Base-by-base conservation (phyloP, 2,329 filamentous ascomycete species). In the Paecilomyces sp. region DNA sequence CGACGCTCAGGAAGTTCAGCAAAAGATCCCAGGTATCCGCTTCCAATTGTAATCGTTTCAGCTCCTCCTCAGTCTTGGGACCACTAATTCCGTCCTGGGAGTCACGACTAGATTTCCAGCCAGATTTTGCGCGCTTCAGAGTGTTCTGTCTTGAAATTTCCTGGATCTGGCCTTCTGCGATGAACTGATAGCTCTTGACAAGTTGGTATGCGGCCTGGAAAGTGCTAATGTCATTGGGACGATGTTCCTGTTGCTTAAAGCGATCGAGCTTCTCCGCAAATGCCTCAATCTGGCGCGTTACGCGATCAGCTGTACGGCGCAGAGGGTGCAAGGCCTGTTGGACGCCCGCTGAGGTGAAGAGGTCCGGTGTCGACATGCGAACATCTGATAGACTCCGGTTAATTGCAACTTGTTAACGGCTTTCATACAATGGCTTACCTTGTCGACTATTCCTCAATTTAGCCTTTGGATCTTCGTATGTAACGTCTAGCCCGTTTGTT, bases 1-100 rank as follows among this genome's bases (percentile, higher is more conserved):
- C 84, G 63, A 91, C 74, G 11, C 88, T 86, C 57, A 96, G 82
- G 62, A 96, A 80, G 47, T 90, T 84, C 55, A 86, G 83, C 60
- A 97, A 78, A 30, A 97, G 80, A 69, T 95, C 88, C 94, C 94
- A 99, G 0, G 92, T 94, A 67, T 95, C 91, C 50, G 87, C 85
- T 75, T 99, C 94, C 64, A 89, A 83, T 73, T 95, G 87, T 81
- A 91, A 88, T 59, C 85, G 83, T 68, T 83, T 80, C 51, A 73
- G 59, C 24, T 76, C 73, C 57, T 73, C 70, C 15, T 70, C 65
- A 3, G 61, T 62, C 57, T 72, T 71, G 11, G 65, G 47, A 47
- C 41, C 15, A 11, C 41, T 6, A 18, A 47, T 47, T 41, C 53
- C 58, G 25, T 58, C 66, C n/a, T 64, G 58, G 11, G 62, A 58